Base-by-base conservation (phyloP, 768 basidiomycete genomes). In the Trametes cinnabarina region DNA sequence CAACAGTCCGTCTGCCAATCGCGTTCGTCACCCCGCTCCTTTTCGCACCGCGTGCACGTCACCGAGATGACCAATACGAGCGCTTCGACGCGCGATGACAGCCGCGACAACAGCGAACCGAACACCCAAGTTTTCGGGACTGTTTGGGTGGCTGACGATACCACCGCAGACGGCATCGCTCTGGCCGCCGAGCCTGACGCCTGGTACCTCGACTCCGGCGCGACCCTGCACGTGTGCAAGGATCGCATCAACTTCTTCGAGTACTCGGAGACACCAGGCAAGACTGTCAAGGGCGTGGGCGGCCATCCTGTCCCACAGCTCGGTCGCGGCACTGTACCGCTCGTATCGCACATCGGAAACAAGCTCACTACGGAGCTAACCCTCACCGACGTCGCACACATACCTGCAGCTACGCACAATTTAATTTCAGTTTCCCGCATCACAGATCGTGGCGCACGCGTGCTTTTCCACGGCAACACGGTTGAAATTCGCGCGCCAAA, bases 201-300 rank as follows among this genome's bases (percentile, higher is more conserved):
- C 19, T 66, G 55, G 57, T 51, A 59, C 20, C 60, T 57, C 14
- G 65, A 66, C 41, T 55, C 57, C 20, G 58, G 57, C 10, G 32
- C 60, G 1, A 50, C 57, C 17, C 11, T 37, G 20, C 42, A 48
- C 47, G 8, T 66, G 17, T 34, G 25, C 19, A 46, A 40, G 19
- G 25, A 51, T 23, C 47, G 23, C 7, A 47, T 49, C 14, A 0
- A 42, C 3, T 60, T 66, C 55, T 4, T 30, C 12, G 28, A 53
- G 0, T 63, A 57, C 30, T 23, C 30, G 14, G 51, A 43, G 23
- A 57, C 47, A 6, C 51, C 58, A 2, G 56, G 56, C 42, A 51
- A 40, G n/a, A 44, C 25, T 0, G 30, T 64, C 40, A 34, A 50
- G 22, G 64, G 62, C 15, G 58, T 54, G 15, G 62, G 60, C 20